Base-by-base conservation (phyloP, 2,329 filamentous ascomycete genomes). In the Neonectria coccinea region DNA sequence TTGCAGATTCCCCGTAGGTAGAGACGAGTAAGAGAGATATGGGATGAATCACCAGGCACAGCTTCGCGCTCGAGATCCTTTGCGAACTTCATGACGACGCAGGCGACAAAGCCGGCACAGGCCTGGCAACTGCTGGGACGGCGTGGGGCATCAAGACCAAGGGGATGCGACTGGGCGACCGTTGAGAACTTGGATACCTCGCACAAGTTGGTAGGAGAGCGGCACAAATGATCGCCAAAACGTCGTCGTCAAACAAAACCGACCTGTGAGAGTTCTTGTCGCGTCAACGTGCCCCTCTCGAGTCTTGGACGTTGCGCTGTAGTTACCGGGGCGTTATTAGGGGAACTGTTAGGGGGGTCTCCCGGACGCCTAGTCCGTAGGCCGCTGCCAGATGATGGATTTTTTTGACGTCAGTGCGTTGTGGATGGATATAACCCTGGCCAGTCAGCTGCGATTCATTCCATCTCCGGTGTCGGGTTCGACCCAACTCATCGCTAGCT, bases 1-100 rank as follows among this genome's bases (percentile, higher is more conserved):
- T 39, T 55, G 18, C 18, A 57, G 9, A 22, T 27, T 29, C 16
- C 18, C 18, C 36, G 31, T 45, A 45, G 52, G 29, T 48, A 48
- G 52, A 33, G 14, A n/a, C 14, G 14, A 42, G 25, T 1, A 1
- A 25, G 25, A 25, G 1, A 25, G 55, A 59, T 45, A 57, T 53
- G 58, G 18, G 51, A 62, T 54, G 45, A 70, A 80, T 76, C 78
- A 89, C 88, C 94, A 76, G 94, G 94, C 69, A 97, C 93, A 58
- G 94, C 87, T 74, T 97, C 92, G 75, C 92, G 88, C 76, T 97
- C 93, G 67, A 97, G 86, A 81, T 97, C 93, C 77, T 91, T 91
- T 61, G 86, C 88, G 72, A 90, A 90, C 79, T 89, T 90, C 87
- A 89, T 89, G 80, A 77, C 65, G 80, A 77, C 65, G 33, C 57